Evolutionary conservation across 345 rosid genomes (phyloP).

Genomic region (Aquilaria yunnanensis): DNA sequence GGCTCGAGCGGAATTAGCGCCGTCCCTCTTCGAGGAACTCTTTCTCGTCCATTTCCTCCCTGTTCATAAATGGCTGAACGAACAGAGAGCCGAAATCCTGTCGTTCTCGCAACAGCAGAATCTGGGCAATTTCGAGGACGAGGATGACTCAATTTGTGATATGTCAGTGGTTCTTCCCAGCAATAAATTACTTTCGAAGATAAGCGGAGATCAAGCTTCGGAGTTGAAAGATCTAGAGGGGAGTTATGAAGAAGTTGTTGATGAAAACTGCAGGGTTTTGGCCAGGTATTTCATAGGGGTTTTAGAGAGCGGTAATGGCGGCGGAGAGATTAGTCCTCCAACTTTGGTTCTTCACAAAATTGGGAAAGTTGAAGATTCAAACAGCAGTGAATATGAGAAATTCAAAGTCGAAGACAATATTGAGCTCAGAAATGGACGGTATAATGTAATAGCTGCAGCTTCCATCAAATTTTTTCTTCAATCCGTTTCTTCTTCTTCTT

Average conservation of each 20-base stretch:
- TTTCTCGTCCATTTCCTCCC: constrained; percentile 51
- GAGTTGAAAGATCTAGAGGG: constrained; percentile 47
- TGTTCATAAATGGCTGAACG: constrained; percentile 36
- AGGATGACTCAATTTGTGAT: constrained; percentile 23
- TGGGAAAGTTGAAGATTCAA: constrained; percentile 11
- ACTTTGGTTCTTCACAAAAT: constrained; percentile 20
- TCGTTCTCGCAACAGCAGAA: constrained; percentile 13
- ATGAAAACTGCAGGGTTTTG: constrained; percentile 51
- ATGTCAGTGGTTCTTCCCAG: constrained; percentile 29
- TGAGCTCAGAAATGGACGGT: constrained; percentile 34
- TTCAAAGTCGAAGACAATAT: background rate
- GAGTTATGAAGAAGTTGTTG: constrained; percentile 36
- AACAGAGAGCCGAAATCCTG: constrained; percentile 30
- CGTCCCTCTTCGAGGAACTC: constrained; percentile 38
- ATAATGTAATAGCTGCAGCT: constrained; percentile 39
- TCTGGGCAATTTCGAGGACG: constrained; percentile 4
- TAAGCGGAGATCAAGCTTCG: constrained; percentile 44
- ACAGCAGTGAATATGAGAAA: constrained; percentile 17
- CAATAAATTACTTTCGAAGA: constrained; percentile 39
- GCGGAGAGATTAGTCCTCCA: constrained; percentile 25
- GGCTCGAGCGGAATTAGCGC: constrained; percentile 44
- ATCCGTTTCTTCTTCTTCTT: background rate
- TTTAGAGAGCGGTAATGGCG: constrained; percentile 24
- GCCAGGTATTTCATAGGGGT: constrained; percentile 37
- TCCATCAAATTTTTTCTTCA: background rate